Conservation (phyloP, 495 filamentous ascomycete species). For the Cercophora scortea region DNA sequence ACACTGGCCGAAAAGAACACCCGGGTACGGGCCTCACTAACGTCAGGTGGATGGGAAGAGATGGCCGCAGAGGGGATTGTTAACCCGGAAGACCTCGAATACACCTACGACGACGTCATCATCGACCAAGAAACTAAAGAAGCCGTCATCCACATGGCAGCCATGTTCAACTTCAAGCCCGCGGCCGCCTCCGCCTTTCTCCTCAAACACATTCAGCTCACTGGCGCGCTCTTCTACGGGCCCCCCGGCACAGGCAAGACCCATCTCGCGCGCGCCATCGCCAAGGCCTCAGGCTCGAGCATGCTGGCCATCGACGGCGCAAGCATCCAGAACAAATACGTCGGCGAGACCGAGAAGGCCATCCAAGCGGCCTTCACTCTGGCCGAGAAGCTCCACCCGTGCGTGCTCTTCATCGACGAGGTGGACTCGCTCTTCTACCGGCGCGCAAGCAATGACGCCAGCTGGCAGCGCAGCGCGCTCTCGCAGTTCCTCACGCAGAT, state of each 20-base stretch:
- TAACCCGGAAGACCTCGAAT: too few relatives aligned
- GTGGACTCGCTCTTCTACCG: conserved; percentile 15
- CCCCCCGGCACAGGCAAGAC: conserved; percentile 93
- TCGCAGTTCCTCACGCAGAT: conserved; percentile 16
- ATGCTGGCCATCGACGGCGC: conserved; percentile 8
- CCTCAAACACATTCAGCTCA: conserved; percentile 20
- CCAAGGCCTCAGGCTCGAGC: conserved; percentile 4
- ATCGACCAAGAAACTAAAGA: too few relatives aligned
- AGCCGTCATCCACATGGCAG: too few relatives aligned
- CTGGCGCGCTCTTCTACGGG: conserved; percentile 92
- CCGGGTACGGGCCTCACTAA: too few relatives aligned
- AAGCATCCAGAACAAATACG: conserved; percentile 2
- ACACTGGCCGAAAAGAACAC: too few relatives aligned
- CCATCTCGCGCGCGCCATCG: conserved; percentile 13
- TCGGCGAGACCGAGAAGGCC: conserved; percentile 16
- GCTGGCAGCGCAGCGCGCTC: conserved; percentile 7
- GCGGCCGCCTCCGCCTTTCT: not conserved
- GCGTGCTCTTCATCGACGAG: conserved; percentile 24
- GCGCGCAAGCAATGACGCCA: conserved; percentile 1
- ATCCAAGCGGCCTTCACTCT: conserved; percentile 17
- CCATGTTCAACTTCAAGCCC: too few relatives aligned
- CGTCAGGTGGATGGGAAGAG: too few relatives aligned
- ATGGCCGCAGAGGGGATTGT: too few relatives aligned
- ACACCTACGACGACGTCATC: too few relatives aligned
- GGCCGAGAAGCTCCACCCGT: conserved; percentile 11